Percentiles rank a stretch among this genome's conserved stretches.
Conservation (phyloP, 208 protist genomes). For the Phytomonas francai region DNA sequence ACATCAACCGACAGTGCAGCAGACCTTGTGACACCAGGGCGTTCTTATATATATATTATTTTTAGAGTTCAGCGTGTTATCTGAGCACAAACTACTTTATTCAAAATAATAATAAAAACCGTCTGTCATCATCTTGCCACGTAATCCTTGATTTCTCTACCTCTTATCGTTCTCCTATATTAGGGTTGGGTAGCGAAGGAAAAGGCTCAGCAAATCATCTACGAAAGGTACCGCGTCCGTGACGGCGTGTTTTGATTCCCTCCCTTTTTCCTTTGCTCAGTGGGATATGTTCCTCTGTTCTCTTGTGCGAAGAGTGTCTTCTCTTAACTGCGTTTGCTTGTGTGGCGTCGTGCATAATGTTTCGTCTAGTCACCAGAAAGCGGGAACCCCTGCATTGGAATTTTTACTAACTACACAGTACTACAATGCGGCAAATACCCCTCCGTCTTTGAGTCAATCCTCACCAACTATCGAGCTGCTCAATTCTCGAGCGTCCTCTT, state of each 20-base stretch:
- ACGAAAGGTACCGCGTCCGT: background rate
- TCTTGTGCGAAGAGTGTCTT: background rate
- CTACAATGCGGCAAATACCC: background rate
- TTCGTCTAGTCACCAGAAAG: background rate
- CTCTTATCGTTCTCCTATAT: background rate
- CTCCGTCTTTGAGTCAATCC: background rate
- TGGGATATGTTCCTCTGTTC: background rate
- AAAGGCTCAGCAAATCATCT: background rate
- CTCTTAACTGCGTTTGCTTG: background rate
- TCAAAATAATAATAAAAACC: background rate
- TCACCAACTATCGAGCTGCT: background rate
- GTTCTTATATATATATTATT: too few relatives aligned
- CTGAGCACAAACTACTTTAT: background rate
- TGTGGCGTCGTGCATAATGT: background rate
- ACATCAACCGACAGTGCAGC: background rate
- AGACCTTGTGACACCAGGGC: background rate
- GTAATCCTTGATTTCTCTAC: background rate
- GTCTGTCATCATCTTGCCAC: background rate
- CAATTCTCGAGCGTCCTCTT: background rate
- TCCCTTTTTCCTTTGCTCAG: background rate
- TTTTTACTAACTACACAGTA: background rate
- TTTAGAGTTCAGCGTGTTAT: background rate
- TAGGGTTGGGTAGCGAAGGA: background rate
- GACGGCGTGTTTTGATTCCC: background rate
- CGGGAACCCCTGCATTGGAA: background rate